phyloP scores from a whole-genome alignment of 352 stramenopile genomes.

The Phytophthora aleatoria region DNA sequence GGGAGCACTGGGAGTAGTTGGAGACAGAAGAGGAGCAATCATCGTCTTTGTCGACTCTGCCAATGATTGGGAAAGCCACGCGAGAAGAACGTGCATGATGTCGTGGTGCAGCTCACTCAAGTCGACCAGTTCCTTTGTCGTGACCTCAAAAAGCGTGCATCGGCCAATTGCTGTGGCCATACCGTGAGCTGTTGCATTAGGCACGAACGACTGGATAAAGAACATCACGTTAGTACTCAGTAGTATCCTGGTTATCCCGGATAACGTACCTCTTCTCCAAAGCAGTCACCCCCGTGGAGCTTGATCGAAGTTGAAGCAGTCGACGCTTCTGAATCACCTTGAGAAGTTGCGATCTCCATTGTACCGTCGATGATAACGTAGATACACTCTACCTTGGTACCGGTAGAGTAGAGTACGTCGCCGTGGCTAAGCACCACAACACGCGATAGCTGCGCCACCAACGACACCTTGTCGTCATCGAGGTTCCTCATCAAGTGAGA shows the following conservation, averaged over 20 bases:
- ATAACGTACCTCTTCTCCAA: constrained; percentile 71
- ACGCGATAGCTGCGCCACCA: constrained; percentile 73
- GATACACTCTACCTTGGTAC: constrained; percentile 47
- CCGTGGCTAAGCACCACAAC: constrained; percentile 63
- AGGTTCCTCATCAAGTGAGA: constrained; percentile 85
- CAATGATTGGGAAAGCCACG: constrained; percentile 78
- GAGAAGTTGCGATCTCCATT: constrained; percentile 45
- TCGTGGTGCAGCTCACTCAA: constrained; percentile 81
- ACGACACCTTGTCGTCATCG: constrained; percentile 82
- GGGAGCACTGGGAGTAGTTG: constrained; percentile 20
- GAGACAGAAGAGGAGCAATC: constrained; percentile 64
- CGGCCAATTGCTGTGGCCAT: constrained; percentile 52
- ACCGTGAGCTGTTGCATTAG: constrained; percentile 49
- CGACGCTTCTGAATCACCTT: constrained; percentile 8
- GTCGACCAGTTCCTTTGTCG: constrained; percentile 77
- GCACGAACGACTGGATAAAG: constrained; percentile 68
- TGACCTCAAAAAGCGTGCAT: constrained; percentile 76
- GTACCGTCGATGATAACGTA: constrained; percentile 81
- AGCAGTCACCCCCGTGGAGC: constrained; percentile 72
- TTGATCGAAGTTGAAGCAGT: constrained; percentile 39
- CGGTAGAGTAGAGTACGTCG: constrained; percentile 60
- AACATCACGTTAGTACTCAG: not conserved
- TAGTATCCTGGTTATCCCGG: too few relatives aligned
- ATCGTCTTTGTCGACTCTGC: constrained; percentile 69
- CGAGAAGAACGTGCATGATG: constrained; percentile 84